Percentiles rank a stretch among this genome's conserved stretches.
These are phyloP conservation scores for Crataegus laevigata DNA, from an alignment of 306 rosid species.

Conservation along the genomic window DNA sequence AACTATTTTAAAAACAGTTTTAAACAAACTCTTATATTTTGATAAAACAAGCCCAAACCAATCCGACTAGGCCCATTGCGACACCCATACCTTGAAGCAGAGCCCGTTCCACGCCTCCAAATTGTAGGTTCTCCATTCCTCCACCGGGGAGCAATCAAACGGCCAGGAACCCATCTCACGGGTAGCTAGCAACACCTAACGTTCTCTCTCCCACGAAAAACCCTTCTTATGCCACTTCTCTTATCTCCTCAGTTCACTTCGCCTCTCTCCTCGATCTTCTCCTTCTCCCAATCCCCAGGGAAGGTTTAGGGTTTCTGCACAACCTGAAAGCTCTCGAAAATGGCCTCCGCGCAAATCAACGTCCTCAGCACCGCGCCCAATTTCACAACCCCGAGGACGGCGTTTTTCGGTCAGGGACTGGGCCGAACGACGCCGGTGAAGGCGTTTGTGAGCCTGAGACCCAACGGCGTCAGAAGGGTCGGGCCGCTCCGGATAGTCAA, in stretches of 20 bases:
- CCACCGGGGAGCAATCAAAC: neutral
- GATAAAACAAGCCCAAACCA: too few species aligned
- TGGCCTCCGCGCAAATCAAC: slow-evolving; percentile 9
- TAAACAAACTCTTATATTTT: too few species aligned
- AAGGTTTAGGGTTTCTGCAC: slow-evolving; percentile 1
- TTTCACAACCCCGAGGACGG: neutral
- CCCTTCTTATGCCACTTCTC: neutral
- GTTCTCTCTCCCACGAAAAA: neutral
- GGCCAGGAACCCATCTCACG: neutral
- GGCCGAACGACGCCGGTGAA: slow-evolving; percentile 1
- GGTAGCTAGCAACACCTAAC: neutral
- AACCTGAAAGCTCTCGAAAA: neutral
- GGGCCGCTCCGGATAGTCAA: slow-evolving; percentile 1
- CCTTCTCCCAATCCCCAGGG: neutral
- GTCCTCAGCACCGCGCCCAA: neutral
- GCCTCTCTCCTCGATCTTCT: neutral
- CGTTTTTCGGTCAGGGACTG: neutral
- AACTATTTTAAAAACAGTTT: too few species aligned
- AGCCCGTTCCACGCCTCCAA: neutral
- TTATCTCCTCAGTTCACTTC: neutral
- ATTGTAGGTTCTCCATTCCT: neutral
- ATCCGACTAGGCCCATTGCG: neutral
- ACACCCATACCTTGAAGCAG: neutral
- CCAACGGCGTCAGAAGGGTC: neutral
- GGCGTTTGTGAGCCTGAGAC: neutral